These are phyloP conservation scores for Parvularia atlantis DNA, from an alignment of 78 protist genomes.

Conservation along the genomic window DNA sequence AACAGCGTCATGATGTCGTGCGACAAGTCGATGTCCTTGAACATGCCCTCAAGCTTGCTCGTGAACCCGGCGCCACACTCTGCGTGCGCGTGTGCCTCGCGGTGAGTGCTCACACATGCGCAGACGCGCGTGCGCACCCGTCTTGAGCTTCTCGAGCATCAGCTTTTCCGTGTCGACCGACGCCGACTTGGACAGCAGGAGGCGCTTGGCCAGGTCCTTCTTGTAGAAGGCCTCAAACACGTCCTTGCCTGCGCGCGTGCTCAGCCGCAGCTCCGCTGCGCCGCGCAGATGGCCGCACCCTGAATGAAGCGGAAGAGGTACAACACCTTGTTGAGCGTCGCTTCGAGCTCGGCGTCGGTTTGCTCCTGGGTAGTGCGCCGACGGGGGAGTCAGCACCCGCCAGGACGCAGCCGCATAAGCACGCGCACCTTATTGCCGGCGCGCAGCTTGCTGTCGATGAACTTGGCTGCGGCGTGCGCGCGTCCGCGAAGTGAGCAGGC, in stretches of 20 bases:
- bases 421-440: slow-evolving; percentile 33
- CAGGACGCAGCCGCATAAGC: too few relatives aligned
- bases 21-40: slow-evolving; percentile 77
- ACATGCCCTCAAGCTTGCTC: slow-evolving; percentile 86
- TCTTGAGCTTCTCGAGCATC: slow-evolving; percentile 76
- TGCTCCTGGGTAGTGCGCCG: too few relatives aligned
- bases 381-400: slow-evolving; percentile 24
- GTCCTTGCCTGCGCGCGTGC: slow-evolving; percentile 57
- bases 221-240: slow-evolving; percentile 95
- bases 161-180: slow-evolving; percentile 73
- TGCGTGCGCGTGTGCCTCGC: not conserved
- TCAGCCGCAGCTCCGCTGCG: not conserved
- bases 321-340: slow-evolving; percentile 38
- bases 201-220: slow-evolving; percentile 80
- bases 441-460: slow-evolving; percentile 60
- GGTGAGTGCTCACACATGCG: not conserved
- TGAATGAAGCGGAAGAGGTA: slow-evolving; percentile 67
- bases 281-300: not conserved
- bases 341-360: slow-evolving; percentile 17
- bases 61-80: slow-evolving; percentile 88
- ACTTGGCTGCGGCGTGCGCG: slow-evolving; percentile 41
- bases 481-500: not conserved
- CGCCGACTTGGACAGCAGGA: slow-evolving; percentile 65
- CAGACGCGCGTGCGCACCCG: not conserved
- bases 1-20: slow-evolving; percentile 42